Conservation (phyloP, 768 basidiomycete species). For the Boletus barrowsii region DNA sequence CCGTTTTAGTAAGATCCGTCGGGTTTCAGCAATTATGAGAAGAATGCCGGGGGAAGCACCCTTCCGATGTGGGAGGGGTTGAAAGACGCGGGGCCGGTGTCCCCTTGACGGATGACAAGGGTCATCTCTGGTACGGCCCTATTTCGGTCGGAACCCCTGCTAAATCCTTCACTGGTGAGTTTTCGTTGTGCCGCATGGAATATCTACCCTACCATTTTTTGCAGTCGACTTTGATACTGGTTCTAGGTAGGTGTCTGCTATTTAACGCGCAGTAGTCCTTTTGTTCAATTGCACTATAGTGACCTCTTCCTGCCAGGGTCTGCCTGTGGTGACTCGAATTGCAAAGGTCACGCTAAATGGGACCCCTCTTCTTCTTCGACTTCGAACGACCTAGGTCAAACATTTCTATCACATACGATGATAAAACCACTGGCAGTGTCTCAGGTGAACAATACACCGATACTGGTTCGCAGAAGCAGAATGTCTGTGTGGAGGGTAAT, state of each 20-base stretch:
- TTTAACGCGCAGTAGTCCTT: not conserved
- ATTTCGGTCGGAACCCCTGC: conserved; percentile 15
- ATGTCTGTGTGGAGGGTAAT: too few relatives aligned
- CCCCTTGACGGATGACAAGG: not conserved
- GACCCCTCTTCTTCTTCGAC: conserved; percentile 24
- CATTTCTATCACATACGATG: conserved; percentile 38
- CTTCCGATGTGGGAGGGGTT: not conserved
- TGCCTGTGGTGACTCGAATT: conserved; percentile 15
- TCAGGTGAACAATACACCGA: conserved; percentile 39
- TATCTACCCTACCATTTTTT: not conserved
- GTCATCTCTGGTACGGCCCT: conserved; percentile 9
- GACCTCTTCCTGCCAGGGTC: conserved; percentile 12
- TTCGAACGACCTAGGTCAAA: conserved; percentile 16
- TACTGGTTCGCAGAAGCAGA: not conserved
- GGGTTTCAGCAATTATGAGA: conserved; percentile 4
- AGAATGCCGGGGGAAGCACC: conserved; percentile 7
- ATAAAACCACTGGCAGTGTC: conserved; percentile 32
- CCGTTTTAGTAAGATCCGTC: conserved; percentile 4
- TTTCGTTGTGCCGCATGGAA: too few relatives aligned
- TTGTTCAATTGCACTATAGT: conserved; percentile 3
- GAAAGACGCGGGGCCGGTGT: not conserved
- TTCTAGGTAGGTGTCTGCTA: conserved; percentile 10
- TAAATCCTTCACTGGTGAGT: conserved; percentile 5
- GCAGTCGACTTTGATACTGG: conserved; percentile 31
- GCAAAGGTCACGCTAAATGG: conserved; percentile 28